Percentiles rank a stretch among this genome's conserved stretches.
Evolutionary conservation across 257 asterid genomes (phyloP).

Genomic region (Misopates orontium): DNA sequence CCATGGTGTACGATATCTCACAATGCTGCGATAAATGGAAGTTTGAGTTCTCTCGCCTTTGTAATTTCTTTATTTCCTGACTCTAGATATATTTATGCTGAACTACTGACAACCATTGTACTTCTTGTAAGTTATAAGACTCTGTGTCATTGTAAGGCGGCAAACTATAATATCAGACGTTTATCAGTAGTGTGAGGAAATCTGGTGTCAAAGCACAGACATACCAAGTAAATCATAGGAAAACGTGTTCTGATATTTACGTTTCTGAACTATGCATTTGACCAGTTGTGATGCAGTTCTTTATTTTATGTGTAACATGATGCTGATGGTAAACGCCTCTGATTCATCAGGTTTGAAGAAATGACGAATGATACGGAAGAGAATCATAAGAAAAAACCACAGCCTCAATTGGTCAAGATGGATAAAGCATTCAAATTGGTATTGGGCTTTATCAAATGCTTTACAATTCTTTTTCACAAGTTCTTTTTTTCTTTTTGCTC

Average conservation of each 20-base stretch:
- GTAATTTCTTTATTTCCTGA: no score
- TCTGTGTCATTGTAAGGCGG: no score
- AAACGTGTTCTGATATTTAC: background rate
- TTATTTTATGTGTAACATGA: background rate
- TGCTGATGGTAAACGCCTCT: conserved; percentile 10
- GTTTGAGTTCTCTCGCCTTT: no score
- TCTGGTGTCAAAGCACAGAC: background rate
- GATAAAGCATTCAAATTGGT: conserved; percentile 70
- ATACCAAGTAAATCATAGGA: background rate
- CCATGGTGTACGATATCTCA: no score
- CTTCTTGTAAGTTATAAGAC: no score
- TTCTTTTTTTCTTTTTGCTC: background rate
- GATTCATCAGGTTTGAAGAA: conserved; percentile 30
- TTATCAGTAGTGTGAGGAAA: no score
- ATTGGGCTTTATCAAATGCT: background rate
- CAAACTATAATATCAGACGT: no score
- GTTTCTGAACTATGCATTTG: conserved; percentile 1
- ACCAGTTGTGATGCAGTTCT: conserved; percentile 8
- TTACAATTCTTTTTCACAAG: conserved; percentile 5
- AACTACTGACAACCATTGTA: no score
- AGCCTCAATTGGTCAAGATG: conserved; percentile 57
- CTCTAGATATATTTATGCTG: no score
- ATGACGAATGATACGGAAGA: conserved; percentile 38
- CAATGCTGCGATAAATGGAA: no score
- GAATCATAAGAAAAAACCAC: conserved; percentile 42